Base-by-base conservation (phyloP, 2,329 filamentous ascomycete genomes). In the Allantophomopsis lycopodina region DNA sequence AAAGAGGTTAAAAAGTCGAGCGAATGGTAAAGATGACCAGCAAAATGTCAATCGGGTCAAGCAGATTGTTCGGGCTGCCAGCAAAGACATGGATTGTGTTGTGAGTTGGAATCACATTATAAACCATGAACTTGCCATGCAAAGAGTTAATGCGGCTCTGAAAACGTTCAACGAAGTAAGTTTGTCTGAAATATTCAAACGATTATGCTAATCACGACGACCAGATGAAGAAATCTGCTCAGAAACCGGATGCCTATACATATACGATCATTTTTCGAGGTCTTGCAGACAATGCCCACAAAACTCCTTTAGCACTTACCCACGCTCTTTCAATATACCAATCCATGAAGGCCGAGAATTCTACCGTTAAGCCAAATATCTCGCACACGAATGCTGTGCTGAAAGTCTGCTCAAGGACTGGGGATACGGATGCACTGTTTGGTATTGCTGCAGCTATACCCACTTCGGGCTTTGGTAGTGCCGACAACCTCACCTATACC, bases 41-140 rank as follows among this genome's bases (percentile, higher is more conserved):
- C 71, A 71, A 33, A 65, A 77, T 23, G 70, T 71, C 31, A 72
- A 77, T 2, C 76, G 85, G 52, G 86, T 87, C 18, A 58, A 80
- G 33, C 63, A 73, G 15, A 57, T 94, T 43, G 73, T 81, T 31
- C 76, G 81, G 42, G 65, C 71, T 48, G 80, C 81, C n/a, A 86
- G 78, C 56, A 75, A 70, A 47, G 58, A 66, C 1, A 66, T 72
- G 46, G 63, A 77, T 42, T 77, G 81, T 46, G 65, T 73, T 4
- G 87, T 93, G 42, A 78, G 82, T 42, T 98, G 89, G 88, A 96
- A 96, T 59, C 74, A 83, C 53, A 60, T 94, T 35, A 79, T 98
- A 41, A 71, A 79, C 42, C 76, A 86, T 57, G 66, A 75, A 45
- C 62, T 95, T 56, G 60, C 69, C 33, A 64, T 75, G 17, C 65